Conservation (phyloP, 2,329 filamentous ascomycete species). For the Lachnellula occidentalis region DNA sequence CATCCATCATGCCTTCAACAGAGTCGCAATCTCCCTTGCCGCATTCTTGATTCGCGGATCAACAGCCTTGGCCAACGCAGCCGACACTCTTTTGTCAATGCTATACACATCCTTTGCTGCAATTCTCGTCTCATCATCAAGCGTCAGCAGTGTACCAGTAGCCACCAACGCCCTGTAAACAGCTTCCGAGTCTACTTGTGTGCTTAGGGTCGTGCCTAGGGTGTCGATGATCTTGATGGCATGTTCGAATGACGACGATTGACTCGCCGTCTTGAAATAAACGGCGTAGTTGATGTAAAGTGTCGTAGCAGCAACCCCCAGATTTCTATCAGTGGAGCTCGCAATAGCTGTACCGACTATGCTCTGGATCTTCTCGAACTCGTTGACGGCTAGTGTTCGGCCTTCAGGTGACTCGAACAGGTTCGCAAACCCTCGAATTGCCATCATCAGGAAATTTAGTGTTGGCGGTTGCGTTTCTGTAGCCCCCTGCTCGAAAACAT, state of each 20-base stretch:
- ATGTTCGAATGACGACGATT: slow-evolving; percentile 34
- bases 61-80: slow-evolving; percentile 46
- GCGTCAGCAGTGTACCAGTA: slow-evolving; percentile 67
- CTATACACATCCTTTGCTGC: slow-evolving; percentile 53
- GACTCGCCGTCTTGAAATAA: slow-evolving; percentile 46
- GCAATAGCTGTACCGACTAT: slow-evolving; percentile 56
- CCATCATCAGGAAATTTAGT: slow-evolving; percentile 84
- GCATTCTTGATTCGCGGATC: slow-evolving; percentile 57
- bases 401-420: slow-evolving; percentile 74
- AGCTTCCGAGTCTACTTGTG: slow-evolving; percentile 72
- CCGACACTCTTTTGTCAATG: slow-evolving; percentile 41
- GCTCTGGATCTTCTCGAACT: slow-evolving; percentile 45
- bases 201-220: slow-evolving; percentile 56
- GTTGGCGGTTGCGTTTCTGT: slow-evolving; percentile 55
- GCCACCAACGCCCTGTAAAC: slow-evolving; percentile 78
- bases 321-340: slow-evolving; percentile 66
- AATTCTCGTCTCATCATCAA: slow-evolving; percentile 50
- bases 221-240: slow-evolving; percentile 48
- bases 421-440: slow-evolving; percentile 74
- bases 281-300: slow-evolving; percentile 82
- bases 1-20: slow-evolving; percentile 14
- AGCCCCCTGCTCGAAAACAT: slow-evolving; percentile 51
- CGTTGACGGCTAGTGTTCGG: slow-evolving; percentile 53
- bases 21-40: slow-evolving; percentile 47
- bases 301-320: slow-evolving; percentile 77